Percentiles rank a stretch among this genome's conserved stretches.
These are phyloP conservation scores for Epichloe scottii DNA, from an alignment of 2,329 filamentous ascomycete species.

Conservation along the genomic window DNA sequence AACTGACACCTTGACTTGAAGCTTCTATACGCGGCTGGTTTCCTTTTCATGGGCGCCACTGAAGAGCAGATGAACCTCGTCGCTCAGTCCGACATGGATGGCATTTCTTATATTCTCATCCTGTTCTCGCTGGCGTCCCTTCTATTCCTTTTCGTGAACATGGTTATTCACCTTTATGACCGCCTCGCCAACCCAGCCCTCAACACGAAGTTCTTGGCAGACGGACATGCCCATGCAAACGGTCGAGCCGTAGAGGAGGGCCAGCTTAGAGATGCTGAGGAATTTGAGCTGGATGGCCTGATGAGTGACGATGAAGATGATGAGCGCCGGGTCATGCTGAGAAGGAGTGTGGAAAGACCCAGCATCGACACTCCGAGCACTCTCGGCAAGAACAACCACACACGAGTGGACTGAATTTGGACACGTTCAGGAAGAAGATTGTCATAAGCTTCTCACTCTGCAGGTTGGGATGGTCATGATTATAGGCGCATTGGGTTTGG, in stretches of 20 bases:
- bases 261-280: conserved; percentile 67
- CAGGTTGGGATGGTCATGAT: not conserved
- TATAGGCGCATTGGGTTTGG: not conserved
- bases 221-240: conserved; percentile 22
- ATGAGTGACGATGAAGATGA: conserved; percentile 80
- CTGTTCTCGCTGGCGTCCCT: conserved; percentile 84
- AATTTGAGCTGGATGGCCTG: conserved; percentile 85
- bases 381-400: conserved; percentile 21
- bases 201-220: conserved; percentile 23
- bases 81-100: conserved; percentile 61
- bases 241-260: conserved; percentile 33
- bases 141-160: conserved; percentile 79
- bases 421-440: not conserved
- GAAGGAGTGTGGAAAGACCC: conserved; percentile 17
- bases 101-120: conserved; percentile 86
- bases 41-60: conserved; percentile 94
- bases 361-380: conserved; percentile 31
- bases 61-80: conserved; percentile 89
- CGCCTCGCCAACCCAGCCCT: conserved; percentile 32
- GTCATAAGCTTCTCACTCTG: not conserved
- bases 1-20: conserved; percentile 20
- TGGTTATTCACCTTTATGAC: conserved; percentile 77
- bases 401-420: conserved; percentile 10
- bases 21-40: conserved; percentile 84
- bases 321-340: conserved; percentile 27